Evolutionary conservation across 306 rosid genomes (phyloP).

Genomic region (Begonia fuchsioides): DNA sequence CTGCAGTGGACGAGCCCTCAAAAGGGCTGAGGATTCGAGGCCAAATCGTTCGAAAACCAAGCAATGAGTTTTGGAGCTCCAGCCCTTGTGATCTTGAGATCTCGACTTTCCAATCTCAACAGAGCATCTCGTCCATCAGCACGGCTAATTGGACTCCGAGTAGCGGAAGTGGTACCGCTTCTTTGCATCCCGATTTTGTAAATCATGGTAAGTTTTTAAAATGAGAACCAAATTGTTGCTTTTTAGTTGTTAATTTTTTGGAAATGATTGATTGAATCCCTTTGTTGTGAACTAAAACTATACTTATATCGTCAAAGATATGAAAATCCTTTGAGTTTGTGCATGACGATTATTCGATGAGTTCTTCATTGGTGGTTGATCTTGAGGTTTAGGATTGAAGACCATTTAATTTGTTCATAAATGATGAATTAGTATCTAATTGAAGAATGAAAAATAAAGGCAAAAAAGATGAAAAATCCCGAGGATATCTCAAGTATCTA

Average conservation of each 20-base stretch:
- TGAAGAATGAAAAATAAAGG: no score
- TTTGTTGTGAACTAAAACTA: not conserved
- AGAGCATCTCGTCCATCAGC: slow-evolving; percentile 76
- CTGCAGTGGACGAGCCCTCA: slow-evolving; percentile 90
- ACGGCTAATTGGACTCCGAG: slow-evolving; percentile 47
- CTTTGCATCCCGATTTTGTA: slow-evolving; percentile 46
- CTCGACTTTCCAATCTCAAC: slow-evolving; percentile 61
- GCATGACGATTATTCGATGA: no score
- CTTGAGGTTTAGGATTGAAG: no score
- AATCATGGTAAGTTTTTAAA: slow-evolving; percentile 54
- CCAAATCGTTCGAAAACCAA: slow-evolving; percentile 47
- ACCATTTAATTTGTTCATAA: no score
- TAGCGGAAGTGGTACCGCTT: slow-evolving; percentile 30
- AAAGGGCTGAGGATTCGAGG: slow-evolving; percentile 80
- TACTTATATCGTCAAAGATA: no score
- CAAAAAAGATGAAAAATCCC: no score
- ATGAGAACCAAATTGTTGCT: not conserved
- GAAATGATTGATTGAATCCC: not conserved
- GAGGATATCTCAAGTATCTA: no score
- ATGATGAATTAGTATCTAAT: no score
- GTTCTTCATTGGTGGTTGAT: no score
- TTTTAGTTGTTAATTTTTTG: slow-evolving; percentile 1
- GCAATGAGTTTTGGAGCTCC: slow-evolving; percentile 88
- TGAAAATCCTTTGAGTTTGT: no score
- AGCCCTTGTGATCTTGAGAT: slow-evolving; percentile 78